Base-by-base conservation (phyloP, 176 grass and related monocot species). In the Canna indica region DNA sequence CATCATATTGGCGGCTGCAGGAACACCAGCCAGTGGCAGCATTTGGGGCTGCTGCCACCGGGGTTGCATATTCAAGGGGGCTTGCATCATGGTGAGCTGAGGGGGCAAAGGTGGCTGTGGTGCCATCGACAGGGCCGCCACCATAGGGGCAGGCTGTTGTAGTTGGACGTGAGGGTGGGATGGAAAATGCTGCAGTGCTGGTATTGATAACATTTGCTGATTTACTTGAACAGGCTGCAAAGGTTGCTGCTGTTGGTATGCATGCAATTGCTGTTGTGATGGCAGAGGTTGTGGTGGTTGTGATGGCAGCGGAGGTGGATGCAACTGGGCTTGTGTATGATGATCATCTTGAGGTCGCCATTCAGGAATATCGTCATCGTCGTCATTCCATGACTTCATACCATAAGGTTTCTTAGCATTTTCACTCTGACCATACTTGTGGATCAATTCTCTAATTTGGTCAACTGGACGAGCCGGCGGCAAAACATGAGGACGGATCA, bases 311-410 rank as follows among this genome's bases (percentile, higher is more conserved):
- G 66, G 78, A 6, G 69, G 17, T 38, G 36, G 36, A 2, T 38
- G 36, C 36, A 7, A 2, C 7, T 38, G 36, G 5, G 33, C 30
- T 39, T 38, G 62, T 36, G 30, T 14, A 25, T 68, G 72, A 69
- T 34, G 53, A 71, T 76, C 65, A 67, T 75, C 79, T 70, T 68
- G 80, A 4, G 94, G 94, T 25, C 77, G 79, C 94, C 94, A 99
- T 66, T 91, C 88, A 62, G 85, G 81, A 9, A 82, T 73, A 67
- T 93, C 78, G 64, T 97, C 94, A 1, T 80, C 45, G 14, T 60
- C 91, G 1, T 57, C 36, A 57, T 83, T 69, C 82, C 82, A 87
- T 29, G 69, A 64, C 4, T 83, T 64, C 24, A 20, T 52, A 76
- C 69, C 73, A 72, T 27, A 39, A 25, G 68, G 47, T 33, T 47